Evolutionary conservation across 2,329 filamentous ascomycete species (phyloP).

Genomic region (Exophiala oligosperma): DNA sequence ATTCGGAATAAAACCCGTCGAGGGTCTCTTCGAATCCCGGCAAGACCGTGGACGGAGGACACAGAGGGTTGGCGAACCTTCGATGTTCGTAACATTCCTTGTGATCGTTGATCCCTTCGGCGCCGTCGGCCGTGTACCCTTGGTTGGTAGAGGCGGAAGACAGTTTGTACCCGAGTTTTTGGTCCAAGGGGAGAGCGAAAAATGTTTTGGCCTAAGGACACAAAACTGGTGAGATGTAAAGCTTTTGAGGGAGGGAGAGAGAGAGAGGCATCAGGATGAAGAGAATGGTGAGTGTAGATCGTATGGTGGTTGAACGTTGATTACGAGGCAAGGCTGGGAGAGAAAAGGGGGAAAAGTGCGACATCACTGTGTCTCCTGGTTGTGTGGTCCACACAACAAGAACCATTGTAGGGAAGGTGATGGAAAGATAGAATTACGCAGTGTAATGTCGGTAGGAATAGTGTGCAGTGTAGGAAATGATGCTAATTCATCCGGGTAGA

Average conservation of each 20-base stretch:
- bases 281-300: not conserved
- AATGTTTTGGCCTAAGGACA: conserved; percentile 35
- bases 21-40: conserved; percentile 46
- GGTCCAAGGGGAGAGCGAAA: conserved; percentile 44
- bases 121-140: conserved; percentile 25
- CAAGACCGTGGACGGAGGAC: conserved; percentile 36
- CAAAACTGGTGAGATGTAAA: not conserved
- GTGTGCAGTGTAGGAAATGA: no score
- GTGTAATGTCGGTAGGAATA: no score
- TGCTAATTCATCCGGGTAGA: no score
- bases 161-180: conserved; percentile 51
- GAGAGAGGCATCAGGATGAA: not conserved
- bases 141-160: conserved; percentile 31
- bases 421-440: no score
- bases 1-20: conserved; percentile 45
- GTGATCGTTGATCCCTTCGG: conserved; percentile 23
- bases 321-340: not conserved
- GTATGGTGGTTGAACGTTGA: no score
- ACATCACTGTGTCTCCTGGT: no score
- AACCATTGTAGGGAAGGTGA: no score
- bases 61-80: conserved; percentile 21
- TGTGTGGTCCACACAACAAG: no score
- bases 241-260: not conserved
- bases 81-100: conserved; percentile 27
- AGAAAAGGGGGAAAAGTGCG: not conserved